A percentile compares a stretch with the other conserved stretches of the same genome.
Conservation (phyloP, 441 rosid species). For the Aquilaria agallochum region DNA sequence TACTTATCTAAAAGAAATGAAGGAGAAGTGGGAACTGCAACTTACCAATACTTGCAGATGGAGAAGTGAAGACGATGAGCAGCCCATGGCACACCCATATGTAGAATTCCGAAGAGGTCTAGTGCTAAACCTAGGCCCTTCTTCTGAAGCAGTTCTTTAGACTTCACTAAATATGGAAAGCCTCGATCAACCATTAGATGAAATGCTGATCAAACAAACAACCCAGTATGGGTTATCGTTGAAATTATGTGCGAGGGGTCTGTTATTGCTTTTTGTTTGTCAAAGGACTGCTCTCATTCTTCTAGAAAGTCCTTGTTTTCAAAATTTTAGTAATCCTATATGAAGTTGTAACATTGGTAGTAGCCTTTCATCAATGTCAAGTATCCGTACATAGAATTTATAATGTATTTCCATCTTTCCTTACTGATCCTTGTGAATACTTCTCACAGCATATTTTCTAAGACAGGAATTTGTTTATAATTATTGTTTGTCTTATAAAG, state of each 20-base stretch:
- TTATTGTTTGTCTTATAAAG: too few species aligned
- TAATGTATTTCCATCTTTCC: too few species aligned
- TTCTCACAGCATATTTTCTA: too few species aligned
- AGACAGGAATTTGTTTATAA: too few species aligned
- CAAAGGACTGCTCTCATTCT: slow-evolving; percentile 5
- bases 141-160: slow-evolving; percentile 4
- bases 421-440: too few species aligned
- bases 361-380: not conserved
- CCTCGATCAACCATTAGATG: slow-evolving; percentile 3
- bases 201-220: not conserved
- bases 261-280: not conserved
- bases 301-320: slow-evolving; percentile 4
- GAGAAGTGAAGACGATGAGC: slow-evolving; percentile 35
- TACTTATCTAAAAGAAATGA: not conserved
- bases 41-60: slow-evolving; percentile 26
- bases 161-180: not conserved
- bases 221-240: too few species aligned
- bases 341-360: slow-evolving; percentile 12
- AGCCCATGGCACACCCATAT: slow-evolving; percentile 47
- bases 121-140: slow-evolving; percentile 29
- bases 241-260: too few species aligned
- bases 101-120: slow-evolving; percentile 48
- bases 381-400: too few species aligned
- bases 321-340: not conserved
- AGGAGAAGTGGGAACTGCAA: too few species aligned